These are phyloP conservation scores for Populus euphratica DNA, from an alignment of 345 rosid genomes.

Conservation along the genomic window DNA sequence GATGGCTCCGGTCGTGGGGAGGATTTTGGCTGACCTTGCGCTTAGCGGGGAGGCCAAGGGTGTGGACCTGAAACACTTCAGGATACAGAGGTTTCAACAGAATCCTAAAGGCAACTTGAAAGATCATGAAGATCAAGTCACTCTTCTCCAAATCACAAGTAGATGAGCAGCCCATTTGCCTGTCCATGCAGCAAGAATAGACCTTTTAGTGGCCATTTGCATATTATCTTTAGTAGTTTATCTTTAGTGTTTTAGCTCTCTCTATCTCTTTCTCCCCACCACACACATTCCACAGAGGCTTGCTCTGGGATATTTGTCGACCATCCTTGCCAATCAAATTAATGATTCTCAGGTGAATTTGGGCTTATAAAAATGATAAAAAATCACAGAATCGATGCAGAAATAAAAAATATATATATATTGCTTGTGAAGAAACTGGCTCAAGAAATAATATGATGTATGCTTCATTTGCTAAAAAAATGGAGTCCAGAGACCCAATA, in stretches of 20 bases:
- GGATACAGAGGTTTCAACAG: conserved; percentile 52
- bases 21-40: conserved; percentile 65
- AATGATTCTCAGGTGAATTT: too few relatives aligned
- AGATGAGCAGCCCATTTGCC: background rate
- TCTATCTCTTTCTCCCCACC: too few relatives aligned
- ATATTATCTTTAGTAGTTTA: background rate
- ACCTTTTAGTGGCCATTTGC: background rate
- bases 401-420: too few relatives aligned
- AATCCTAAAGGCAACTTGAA: conserved; percentile 63
- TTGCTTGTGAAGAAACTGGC: background rate
- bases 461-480: background rate
- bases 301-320: too few relatives aligned
- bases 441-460: background rate
- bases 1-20: conserved; percentile 75
- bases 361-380: too few relatives aligned
- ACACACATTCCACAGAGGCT: too few relatives aligned
- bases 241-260: background rate
- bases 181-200: background rate
- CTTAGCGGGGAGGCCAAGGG: conserved; percentile 47
- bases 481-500: background rate
- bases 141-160: background rate
- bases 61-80: conserved; percentile 49
- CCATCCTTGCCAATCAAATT: too few relatives aligned
- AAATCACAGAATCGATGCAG: too few relatives aligned
- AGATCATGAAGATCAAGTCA: conserved; percentile 49